Evolutionary conservation across 192 early-diverging fungal species (phyloP).

Genomic region (Phycomyces nitens): DNA sequence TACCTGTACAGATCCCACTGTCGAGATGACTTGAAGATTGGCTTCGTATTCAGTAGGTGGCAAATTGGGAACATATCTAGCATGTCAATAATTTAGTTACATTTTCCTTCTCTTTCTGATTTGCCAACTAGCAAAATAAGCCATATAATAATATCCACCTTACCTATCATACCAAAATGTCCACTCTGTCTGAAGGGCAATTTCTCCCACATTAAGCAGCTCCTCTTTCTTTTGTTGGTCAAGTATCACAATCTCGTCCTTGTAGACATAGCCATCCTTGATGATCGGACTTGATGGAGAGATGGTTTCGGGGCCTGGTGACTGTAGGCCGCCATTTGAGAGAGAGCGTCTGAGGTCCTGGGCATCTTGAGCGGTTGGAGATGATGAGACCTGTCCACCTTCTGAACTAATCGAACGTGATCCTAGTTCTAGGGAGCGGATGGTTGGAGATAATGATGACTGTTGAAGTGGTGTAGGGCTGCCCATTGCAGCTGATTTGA

Average conservation of each 20-base stretch:
- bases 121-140: too few relatives aligned
- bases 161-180: constrained; percentile 34
- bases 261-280: constrained; percentile 17
- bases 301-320: neutral
- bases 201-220: constrained; percentile 3
- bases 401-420: neutral
- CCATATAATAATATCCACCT: neutral
- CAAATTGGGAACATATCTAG: constrained; percentile 20
- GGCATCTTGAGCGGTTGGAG: neutral
- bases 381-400: neutral
- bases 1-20: constrained; percentile 26
- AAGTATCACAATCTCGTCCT: constrained; percentile 14
- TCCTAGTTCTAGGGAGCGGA: neutral
- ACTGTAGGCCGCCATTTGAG: neutral
- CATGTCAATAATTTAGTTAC: neutral
- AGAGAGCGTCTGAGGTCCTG: neutral
- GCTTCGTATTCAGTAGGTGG: constrained; percentile 23
- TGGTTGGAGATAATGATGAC: constrained; percentile 4
- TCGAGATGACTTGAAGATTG: constrained; percentile 23
- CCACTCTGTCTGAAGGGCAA: constrained; percentile 23
- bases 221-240: constrained; percentile 11
- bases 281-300: neutral
- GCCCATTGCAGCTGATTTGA: neutral
- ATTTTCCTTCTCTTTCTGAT: constrained; percentile 27
- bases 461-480: neutral